Evolutionary conservation across 768 basidiomycete genomes (phyloP), one percentile per base, ranked within the genome.

Genomic region (Phaeotremella fagi): DNA sequence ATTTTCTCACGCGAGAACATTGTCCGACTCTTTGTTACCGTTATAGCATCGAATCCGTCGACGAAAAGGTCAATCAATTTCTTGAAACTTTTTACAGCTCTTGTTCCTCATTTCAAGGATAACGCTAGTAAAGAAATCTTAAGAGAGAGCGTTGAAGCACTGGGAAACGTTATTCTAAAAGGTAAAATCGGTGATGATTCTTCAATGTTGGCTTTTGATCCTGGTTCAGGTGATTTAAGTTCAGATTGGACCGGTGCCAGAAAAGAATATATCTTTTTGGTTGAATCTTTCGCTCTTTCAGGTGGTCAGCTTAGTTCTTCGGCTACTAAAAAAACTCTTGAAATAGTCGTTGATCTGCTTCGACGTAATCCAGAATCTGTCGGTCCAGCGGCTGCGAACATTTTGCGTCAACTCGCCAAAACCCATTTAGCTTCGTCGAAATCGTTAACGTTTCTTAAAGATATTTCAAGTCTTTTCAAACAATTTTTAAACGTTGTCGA

Each of bases 41-140:
- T 64, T 44, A 70, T 70, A n/a, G 68, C 68, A 11, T 57, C 64
- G n/a, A 64, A 60, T 52, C 68, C 68, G 11, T 49, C 62, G 16
- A 55, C 57, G 15, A 12, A 16, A 7, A 49, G 60, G 20, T 55
- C 59, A 2, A 23, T 48, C 25, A 50, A 50, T 20, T 63, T 70
- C 46, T 45, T 64, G 6, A 47, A 45, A 15, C 53, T 66, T 1
- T 53, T 70, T 16, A 50, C 51, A 3, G 57, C 46, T 16, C 52
- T 70, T 14, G 50, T 61, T 3, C 65, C 64, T 2, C 48, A 50
- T 33, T 54, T 66, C 46, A 48, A 49, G 18, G 63, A 63, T 27
- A 28, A 41, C 22, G 18, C 52, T 2, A 60, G 60, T 37, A 23
- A 27, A 18, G 48, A 57, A 1, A 42, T 70, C 20, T 36, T 66